Conservation (phyloP, 129 eudicot species). For the Silybum marianum region DNA sequence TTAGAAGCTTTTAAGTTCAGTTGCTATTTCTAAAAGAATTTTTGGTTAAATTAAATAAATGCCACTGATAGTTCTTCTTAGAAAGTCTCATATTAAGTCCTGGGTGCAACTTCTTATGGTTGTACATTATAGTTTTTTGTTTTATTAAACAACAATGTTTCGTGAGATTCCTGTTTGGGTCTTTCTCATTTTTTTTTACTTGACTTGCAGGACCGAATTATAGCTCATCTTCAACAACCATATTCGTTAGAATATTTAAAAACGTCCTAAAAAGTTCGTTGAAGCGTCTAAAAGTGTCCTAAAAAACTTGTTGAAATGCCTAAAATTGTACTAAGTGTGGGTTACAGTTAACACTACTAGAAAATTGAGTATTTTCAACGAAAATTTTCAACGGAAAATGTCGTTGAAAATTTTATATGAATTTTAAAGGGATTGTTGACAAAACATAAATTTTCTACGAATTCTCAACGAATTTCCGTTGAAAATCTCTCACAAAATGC, state of each 20-base stretch:
- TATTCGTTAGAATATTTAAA: constrained; percentile 57
- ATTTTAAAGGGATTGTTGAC: no score
- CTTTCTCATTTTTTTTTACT: constrained; percentile 9
- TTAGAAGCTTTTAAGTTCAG: background rate
- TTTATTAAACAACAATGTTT: background rate
- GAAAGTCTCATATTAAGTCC: background rate
- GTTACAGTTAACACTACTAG: no score
- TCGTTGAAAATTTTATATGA: no score
- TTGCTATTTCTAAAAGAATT: background rate
- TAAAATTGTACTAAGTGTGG: no score
- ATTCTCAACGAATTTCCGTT: no score
- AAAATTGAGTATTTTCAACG: no score
- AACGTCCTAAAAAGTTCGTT: no score
- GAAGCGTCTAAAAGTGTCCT: no score
- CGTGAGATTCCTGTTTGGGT: background rate
- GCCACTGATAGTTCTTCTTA: background rate
- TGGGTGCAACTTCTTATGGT: background rate
- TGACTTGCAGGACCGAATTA: constrained; percentile 78
- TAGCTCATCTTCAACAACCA: constrained; percentile 98
- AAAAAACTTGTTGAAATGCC: no score
- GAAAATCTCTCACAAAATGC: no score
- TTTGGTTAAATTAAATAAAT: background rate
- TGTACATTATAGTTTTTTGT: background rate
- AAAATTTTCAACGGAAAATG: no score
- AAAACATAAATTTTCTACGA: no score